phyloP scores from a whole-genome alignment of 164 flowering plant species.

The Tinospora cordifolia region DNA sequence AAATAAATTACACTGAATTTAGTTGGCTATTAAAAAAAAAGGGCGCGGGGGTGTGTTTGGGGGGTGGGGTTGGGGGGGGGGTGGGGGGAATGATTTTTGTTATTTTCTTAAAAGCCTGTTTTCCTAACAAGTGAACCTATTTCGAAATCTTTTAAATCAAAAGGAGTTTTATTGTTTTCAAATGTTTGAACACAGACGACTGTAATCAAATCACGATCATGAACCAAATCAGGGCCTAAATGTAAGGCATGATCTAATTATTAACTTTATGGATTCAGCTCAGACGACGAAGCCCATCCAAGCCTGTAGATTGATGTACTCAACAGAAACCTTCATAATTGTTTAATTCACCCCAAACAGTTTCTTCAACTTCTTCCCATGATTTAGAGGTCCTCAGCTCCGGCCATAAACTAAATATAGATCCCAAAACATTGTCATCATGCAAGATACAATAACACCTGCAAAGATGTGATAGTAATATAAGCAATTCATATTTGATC shows the following conservation, averaged over 20 bases:
- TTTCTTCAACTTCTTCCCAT: conserved; percentile 93
- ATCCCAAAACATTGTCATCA: conserved; percentile 75
- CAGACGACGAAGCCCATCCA: neutral
- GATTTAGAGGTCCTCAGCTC: conserved; percentile 54
- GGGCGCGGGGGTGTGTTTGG: no score
- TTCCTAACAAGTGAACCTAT: no score
- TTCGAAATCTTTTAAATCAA: no score
- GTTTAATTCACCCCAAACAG: conserved; percentile 81
- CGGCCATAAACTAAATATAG: conserved; percentile 68
- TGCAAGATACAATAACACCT: conserved; percentile 95
- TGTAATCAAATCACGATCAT: no score
- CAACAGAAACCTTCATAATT: conserved; percentile 30
- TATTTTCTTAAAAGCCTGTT: no score
- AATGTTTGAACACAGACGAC: no score
- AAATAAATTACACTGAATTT: no score
- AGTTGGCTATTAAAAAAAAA: no score
- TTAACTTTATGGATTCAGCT: neutral
- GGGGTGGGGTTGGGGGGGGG: no score
- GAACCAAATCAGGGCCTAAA: neutral
- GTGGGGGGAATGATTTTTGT: no score
- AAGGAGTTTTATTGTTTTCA: no score
- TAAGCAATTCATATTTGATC: neutral
- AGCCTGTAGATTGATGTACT: neutral
- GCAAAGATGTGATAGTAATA: conserved; percentile 11
- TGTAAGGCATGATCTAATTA: neutral